phyloP scores from a whole-genome alignment of 495 filamentous ascomycete species.

The Friedmanniomyces simplex region DNA sequence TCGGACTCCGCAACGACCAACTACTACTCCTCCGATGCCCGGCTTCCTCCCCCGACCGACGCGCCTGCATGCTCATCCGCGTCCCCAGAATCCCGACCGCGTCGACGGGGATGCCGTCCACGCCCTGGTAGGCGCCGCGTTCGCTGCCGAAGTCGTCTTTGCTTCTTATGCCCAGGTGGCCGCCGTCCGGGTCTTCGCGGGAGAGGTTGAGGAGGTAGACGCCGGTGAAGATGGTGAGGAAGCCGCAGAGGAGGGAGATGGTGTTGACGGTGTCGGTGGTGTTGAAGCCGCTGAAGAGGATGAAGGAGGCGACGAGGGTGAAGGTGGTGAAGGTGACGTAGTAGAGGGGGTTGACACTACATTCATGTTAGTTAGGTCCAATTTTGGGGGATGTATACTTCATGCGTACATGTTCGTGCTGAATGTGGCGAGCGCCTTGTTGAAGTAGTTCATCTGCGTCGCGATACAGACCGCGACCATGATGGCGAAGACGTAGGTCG shows the following conservation, averaged over 20 bases:
- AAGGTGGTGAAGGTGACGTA: conserved; percentile 99
- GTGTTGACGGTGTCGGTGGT: conserved; percentile 90
- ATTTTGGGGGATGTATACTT: conserved; percentile 1
- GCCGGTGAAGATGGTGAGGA: conserved; percentile 92
- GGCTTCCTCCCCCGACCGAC: conserved; percentile 53
- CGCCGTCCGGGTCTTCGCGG: conserved; percentile 78
- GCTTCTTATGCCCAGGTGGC: conserved; percentile 41
- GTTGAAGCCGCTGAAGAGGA: conserved; percentile 95
- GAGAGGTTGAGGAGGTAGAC: conserved; percentile 96
- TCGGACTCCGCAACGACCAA: conserved; percentile 31
- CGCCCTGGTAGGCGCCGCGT: conserved; percentile 44
- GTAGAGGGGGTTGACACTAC: conserved; percentile 92
- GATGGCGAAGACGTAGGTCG: conserved; percentile 94
- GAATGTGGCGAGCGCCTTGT: conserved; percentile 95
- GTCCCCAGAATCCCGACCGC: conserved; percentile 81
- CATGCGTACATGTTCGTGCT: conserved; percentile 72
- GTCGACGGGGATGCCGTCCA: conserved; percentile 79
- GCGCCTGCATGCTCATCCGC: conserved; percentile 80
- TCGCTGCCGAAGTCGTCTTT: neutral
- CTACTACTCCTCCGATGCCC: conserved; percentile 44
- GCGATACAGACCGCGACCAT: conserved; percentile 86
- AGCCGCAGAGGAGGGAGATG: conserved; percentile 83
- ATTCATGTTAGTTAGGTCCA: conserved; percentile 3
- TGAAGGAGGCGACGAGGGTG: conserved; percentile 90
- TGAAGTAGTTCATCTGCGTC: conserved; percentile 99